Evolutionary conservation across 257 asterid species (phyloP), one percentile per base, ranked within the genome.

Genomic region (Henckelia pumila): DNA sequence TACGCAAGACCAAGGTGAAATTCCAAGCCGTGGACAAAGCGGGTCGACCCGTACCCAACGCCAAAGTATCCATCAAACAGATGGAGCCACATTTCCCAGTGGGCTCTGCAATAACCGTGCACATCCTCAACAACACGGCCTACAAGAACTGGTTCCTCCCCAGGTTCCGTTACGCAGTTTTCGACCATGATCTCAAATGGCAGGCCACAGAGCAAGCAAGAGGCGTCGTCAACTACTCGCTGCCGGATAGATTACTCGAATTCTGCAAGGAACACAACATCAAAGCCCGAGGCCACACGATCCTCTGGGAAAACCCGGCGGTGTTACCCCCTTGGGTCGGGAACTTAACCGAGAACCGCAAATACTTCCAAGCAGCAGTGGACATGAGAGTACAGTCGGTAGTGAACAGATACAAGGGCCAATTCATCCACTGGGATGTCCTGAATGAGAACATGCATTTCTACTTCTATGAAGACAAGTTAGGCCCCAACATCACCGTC

Each of bases 401-500:
- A 17, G 33, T 80, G 19, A 62, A 33, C 7, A 60, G 76, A 49
- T 77, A 71, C 68, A 32, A n/a, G 19, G 74, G 70, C 4, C 58
- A 74, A 21, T 17, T 77, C 65, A 62, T 80, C 1, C 82, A 77
- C 22, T 80, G 82, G 85, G 82, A 80, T 60, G 82, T 80, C 9
- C 72, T 76, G 61, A 80, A 80, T 19, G 82, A 80, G 63, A 80
- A 73, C 56, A 35, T 80, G 23, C 79, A 71, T 60, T 24, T 28
- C 26, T 26, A 53, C 0, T 73, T 20, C 30, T 58, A 66, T 0
- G 71, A 63, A 7, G 40, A 32, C 1, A 73, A 33, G 5, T 26
- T 78, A 8, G 76, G 79, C 0, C 23, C 67, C 4, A 52, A 58
- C 6, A 56, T 69, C 2, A 63, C 76, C 0, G 28, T 66, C 1